Evolutionary conservation across 495 filamentous ascomycete genomes (phyloP).

Genomic region (Aspergillus diversus): DNA sequence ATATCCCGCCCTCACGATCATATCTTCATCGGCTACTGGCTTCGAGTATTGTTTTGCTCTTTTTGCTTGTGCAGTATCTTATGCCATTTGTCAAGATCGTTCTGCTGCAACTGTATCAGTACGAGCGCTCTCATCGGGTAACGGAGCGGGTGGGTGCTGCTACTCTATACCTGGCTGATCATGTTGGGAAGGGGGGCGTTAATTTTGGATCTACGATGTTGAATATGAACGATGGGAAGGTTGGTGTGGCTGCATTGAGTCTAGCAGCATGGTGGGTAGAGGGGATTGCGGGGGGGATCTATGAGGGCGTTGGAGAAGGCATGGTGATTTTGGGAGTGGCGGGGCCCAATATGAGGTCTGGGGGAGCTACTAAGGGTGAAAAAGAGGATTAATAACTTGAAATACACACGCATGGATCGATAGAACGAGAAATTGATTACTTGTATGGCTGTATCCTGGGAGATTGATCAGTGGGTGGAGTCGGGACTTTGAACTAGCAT

Average conservation of each 20-base stretch:
- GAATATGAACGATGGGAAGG: conserved; percentile 58
- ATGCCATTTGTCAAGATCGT: conserved; percentile 63
- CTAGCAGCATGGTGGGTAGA: conserved; percentile 60
- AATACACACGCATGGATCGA: neutral
- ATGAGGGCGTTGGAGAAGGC: conserved; percentile 67
- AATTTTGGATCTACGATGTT: conserved; percentile 52
- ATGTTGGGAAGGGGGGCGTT: conserved; percentile 53
- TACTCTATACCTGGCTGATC: conserved; percentile 54
- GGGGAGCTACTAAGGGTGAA: conserved; percentile 10
- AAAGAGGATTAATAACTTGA: neutral
- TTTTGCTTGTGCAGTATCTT: conserved; percentile 58
- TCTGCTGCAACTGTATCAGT: conserved; percentile 55
- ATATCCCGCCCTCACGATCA: conserved; percentile 35
- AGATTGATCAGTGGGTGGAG: neutral
- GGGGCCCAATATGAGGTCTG: conserved; percentile 25
- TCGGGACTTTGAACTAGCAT: neutral
- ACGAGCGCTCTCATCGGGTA: conserved; percentile 66
- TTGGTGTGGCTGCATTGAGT: conserved; percentile 55
- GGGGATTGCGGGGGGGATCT: conserved; percentile 62
- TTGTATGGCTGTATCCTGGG: neutral
- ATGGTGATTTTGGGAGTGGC: conserved; percentile 51
- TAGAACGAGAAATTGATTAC: neutral
- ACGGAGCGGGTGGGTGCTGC: conserved; percentile 56
- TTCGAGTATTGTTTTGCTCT: conserved; percentile 56
- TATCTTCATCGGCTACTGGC: conserved; percentile 63